phyloP scores from a whole-genome alignment of 2,329 filamentous ascomycete genomes.

The Colletotrichum lentis region DNA sequence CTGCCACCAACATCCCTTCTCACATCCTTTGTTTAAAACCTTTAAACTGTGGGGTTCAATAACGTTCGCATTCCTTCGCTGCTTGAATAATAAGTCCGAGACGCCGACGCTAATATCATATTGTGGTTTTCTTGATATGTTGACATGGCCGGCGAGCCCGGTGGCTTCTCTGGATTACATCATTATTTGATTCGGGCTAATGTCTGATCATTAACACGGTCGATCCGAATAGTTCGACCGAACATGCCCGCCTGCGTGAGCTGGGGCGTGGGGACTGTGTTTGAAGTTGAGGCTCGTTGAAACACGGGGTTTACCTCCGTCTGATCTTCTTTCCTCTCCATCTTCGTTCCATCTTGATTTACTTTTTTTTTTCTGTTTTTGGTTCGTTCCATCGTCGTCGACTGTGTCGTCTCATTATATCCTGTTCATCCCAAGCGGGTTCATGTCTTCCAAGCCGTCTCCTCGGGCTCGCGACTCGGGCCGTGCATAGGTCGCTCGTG shows the following conservation, averaged over 20 bases:
- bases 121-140: slow-evolving; percentile 16
- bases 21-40: neutral
- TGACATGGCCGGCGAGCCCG: slow-evolving; percentile 23
- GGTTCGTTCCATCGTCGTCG: slow-evolving; percentile 17
- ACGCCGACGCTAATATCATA: slow-evolving; percentile 38
- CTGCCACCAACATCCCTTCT: neutral
- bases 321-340: neutral
- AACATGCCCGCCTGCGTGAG: neutral
- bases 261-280: slow-evolving; percentile 2
- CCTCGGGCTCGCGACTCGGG: slow-evolving; percentile 41
- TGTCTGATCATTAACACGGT: slow-evolving; percentile 9
- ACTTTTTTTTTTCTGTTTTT: slow-evolving; percentile 18
- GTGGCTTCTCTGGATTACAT: slow-evolving; percentile 26
- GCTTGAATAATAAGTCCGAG: slow-evolving; percentile 30
- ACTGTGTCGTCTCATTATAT: slow-evolving; percentile 49
- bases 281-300: slow-evolving; percentile 15
- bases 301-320: neutral
- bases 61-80: slow-evolving; percentile 22
- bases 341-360: slow-evolving; percentile 6
- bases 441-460: slow-evolving; percentile 53
- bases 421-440: slow-evolving; percentile 66
- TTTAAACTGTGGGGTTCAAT: slow-evolving; percentile 22
- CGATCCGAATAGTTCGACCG: slow-evolving; percentile 15
- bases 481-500: slow-evolving; percentile 51
- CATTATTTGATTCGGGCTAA: slow-evolving; percentile 3